Conservation (phyloP, 179 eudicot genomes). For the Dionaea muscipula region DNA sequence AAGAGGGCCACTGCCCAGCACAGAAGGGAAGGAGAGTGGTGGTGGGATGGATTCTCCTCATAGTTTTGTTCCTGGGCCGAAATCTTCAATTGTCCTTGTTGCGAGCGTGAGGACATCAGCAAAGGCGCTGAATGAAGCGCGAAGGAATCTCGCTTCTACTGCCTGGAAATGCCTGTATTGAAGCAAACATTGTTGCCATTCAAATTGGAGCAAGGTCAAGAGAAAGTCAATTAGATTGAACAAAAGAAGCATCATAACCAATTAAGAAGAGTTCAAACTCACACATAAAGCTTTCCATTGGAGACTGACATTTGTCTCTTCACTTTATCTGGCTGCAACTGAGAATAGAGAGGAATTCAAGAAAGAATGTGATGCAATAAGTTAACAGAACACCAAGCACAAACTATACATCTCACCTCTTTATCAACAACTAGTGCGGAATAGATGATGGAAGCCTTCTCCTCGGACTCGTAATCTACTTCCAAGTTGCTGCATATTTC, state of each 20-base stretch:
- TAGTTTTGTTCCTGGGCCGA: slow-evolving; percentile 27
- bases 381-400: neutral
- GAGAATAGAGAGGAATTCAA: slow-evolving; percentile 12
- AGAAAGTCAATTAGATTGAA: neutral
- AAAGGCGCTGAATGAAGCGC: slow-evolving; percentile 72
- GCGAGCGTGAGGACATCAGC: slow-evolving; percentile 72
- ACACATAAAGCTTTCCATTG: slow-evolving; percentile 70
- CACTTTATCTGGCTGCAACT: slow-evolving; percentile 86
- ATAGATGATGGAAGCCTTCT: slow-evolving; percentile 48
- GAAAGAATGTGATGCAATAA: neutral
- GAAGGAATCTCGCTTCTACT: slow-evolving; percentile 85
- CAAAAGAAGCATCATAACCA: neutral
- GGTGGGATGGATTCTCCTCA: too few relatives aligned
- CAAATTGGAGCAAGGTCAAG: neutral
- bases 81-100: slow-evolving; percentile 73
- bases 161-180: slow-evolving; percentile 75
- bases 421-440: slow-evolving; percentile 67
- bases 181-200: neutral
- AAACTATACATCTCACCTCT: slow-evolving; percentile 32
- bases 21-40: neutral
- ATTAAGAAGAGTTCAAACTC: slow-evolving; percentile 14
- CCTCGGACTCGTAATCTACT: slow-evolving; percentile 61
- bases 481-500: slow-evolving; percentile 54
- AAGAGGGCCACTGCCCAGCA: too few relatives aligned
- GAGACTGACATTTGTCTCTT: slow-evolving; percentile 66